Conservation (phyloP, 2,329 filamentous ascomycete genomes). For the Scedosporium dehoogii region DNA sequence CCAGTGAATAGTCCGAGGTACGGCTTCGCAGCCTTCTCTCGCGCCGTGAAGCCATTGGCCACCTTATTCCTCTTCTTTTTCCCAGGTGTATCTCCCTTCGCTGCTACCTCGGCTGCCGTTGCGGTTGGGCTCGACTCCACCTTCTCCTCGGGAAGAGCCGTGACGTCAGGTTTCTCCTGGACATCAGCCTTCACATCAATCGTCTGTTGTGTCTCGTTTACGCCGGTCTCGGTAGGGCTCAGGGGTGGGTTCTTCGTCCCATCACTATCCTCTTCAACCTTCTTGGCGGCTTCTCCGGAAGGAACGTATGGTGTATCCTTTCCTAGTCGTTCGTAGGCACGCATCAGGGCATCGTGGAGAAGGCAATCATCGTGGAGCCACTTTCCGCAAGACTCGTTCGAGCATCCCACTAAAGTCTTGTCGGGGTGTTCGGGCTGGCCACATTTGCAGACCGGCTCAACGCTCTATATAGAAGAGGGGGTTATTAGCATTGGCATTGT, state of each 20-base stretch:
- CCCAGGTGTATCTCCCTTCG: constrained; percentile 16
- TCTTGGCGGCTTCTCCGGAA: constrained; percentile 26
- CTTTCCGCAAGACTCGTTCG: constrained; percentile 39
- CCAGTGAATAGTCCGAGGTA: constrained; percentile 44
- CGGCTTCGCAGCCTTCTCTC: constrained; percentile 25
- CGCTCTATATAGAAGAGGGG: constrained; percentile 28
- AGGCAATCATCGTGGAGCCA: constrained; percentile 59
- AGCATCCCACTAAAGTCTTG: constrained; percentile 48
- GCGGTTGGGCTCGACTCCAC: constrained; percentile 16
- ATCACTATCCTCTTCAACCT: constrained; percentile 16
- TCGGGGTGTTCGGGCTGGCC: constrained; percentile 52
- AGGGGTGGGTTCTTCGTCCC: constrained; percentile 26
- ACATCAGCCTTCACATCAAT: constrained; percentile 42
- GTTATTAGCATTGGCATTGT: constrained; percentile 16
- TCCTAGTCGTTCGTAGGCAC: constrained; percentile 39
- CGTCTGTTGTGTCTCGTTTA: constrained; percentile 39
- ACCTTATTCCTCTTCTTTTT: constrained; percentile 15
- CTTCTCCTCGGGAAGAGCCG: constrained; percentile 13
- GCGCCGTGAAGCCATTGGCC: constrained; percentile 17
- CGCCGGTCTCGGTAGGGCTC: constrained; percentile 40
- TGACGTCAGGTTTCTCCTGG: constrained; percentile 19
- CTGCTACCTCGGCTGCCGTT: constrained; percentile 16
- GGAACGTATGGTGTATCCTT: constrained; percentile 37
- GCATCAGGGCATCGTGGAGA: constrained; percentile 41
- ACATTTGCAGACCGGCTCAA: constrained; percentile 48